Evolutionary conservation across 2,329 filamentous ascomycete genomes (phyloP).

Genomic region (Talaromyces sp.): DNA sequence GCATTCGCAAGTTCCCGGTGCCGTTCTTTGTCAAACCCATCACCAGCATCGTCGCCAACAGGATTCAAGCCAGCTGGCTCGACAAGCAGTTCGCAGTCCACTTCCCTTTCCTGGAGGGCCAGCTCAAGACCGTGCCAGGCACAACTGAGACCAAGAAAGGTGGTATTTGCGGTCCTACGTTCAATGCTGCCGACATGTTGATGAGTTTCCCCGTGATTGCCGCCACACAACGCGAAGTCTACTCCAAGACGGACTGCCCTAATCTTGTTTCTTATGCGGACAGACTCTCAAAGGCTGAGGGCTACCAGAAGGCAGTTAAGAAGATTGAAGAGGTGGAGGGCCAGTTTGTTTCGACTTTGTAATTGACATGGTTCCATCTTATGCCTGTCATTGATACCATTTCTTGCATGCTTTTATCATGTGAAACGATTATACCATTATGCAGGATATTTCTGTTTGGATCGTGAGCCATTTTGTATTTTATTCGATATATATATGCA

Average conservation of each 20-base stretch:
- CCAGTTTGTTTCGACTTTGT: constrained; percentile 2
- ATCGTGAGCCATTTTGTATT: not conserved
- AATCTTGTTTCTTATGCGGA: constrained; percentile 32
- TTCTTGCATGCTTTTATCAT: not conserved
- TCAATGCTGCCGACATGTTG: constrained; percentile 44
- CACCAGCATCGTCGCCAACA: constrained; percentile 49
- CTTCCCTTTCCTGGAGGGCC: constrained; percentile 42
- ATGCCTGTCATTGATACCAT: not conserved
- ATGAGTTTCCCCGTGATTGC: constrained; percentile 43
- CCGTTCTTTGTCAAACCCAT: constrained; percentile 61
- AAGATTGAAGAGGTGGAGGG: constrained; percentile 40
- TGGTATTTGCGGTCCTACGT: constrained; percentile 38
- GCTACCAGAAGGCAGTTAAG: constrained; percentile 34
- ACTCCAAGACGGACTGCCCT: constrained; percentile 34
- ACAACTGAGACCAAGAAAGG: constrained; percentile 10
- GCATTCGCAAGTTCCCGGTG: constrained; percentile 49
- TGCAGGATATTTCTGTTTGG: not conserved
- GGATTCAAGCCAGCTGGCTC: constrained; percentile 37
- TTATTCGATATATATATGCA: not conserved
- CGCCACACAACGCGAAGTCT: constrained; percentile 24
- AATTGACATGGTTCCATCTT: not conserved
- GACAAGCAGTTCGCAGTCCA: constrained; percentile 36
- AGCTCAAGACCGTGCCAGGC: constrained; percentile 37
- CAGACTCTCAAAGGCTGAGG: constrained; percentile 30
- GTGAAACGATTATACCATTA: not conserved